phyloP scores from a whole-genome alignment of 768 basidiomycete genomes.

The Mycena leptocephala region DNA sequence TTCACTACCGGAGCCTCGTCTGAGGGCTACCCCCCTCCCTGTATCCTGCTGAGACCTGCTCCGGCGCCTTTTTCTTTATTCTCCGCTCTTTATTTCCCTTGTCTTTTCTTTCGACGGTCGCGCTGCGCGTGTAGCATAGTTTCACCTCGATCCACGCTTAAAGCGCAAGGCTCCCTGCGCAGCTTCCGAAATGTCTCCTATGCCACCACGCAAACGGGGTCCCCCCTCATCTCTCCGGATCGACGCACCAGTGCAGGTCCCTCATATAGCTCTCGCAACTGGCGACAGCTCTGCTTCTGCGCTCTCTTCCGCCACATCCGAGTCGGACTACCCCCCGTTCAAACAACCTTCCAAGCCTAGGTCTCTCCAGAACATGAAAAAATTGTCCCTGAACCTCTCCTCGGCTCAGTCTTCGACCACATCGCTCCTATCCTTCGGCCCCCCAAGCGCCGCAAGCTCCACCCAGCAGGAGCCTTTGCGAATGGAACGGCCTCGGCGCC shows the following conservation, averaged over 20 bases:
- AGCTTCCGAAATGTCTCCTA: conserved; percentile 47
- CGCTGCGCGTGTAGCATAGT: conserved; percentile 60
- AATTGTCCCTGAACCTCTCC: conserved; percentile 78
- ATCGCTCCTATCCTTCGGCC: conserved; percentile 63
- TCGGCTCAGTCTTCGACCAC: conserved; percentile 72
- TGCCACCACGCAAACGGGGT: conserved; percentile 64
- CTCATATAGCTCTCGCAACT: conserved; percentile 65
- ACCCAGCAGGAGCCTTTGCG: conserved; percentile 49
- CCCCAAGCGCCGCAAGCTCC: conserved; percentile 50
- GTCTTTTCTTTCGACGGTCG: conserved; percentile 42
- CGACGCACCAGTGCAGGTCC: conserved; percentile 64
- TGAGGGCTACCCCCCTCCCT: not conserved
- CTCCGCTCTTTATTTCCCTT: conserved; percentile 45
- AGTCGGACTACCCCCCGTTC: conserved; percentile 66
- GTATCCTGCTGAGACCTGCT: conserved; percentile 21
- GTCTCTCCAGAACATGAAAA: conserved; percentile 81
- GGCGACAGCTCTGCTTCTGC: conserved; percentile 66
- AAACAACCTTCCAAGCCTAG: conserved; percentile 58
- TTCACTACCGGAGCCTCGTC: not conserved
- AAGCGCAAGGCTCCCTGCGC: conserved; percentile 45
- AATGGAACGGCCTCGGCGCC: conserved; percentile 67
- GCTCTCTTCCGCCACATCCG: conserved; percentile 67
- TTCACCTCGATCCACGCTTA: conserved; percentile 49
- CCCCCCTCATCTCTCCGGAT: conserved; percentile 64
- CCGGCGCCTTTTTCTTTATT: conserved; percentile 39